Conservation (phyloP, 768 basidiomycete genomes). For the Mycena leptocephala region DNA sequence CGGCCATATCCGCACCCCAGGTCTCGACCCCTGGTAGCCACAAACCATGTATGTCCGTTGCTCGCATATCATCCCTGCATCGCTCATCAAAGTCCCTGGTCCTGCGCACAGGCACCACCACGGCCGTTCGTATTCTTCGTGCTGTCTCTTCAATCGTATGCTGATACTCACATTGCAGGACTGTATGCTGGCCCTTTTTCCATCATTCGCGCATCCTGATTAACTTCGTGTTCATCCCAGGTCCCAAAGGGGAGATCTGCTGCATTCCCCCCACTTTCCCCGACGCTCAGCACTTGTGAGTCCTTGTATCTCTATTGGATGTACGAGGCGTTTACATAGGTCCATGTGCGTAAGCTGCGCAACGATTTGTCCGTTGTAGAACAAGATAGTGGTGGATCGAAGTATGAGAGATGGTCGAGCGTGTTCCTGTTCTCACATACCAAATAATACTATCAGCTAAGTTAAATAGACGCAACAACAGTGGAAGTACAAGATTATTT, state of each 20-base stretch:
- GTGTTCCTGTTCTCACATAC: no score
- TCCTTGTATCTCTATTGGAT: slow-evolving; percentile 3
- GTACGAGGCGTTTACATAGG: slow-evolving; percentile 1
- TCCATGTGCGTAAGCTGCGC: not conserved
- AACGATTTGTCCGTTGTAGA: no score
- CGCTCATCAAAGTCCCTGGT: not conserved
- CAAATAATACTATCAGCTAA: no score
- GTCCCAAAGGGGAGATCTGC: slow-evolving; percentile 6
- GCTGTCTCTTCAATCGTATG: not conserved
- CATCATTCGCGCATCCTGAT: not conserved
- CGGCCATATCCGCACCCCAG: slow-evolving; percentile 3
- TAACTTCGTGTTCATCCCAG: slow-evolving; percentile 9
- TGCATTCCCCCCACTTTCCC: slow-evolving; percentile 10
- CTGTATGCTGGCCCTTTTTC: not conserved
- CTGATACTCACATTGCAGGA: slow-evolving; percentile 3
- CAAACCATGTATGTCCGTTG: not conserved
- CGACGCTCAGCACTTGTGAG: slow-evolving; percentile 9
- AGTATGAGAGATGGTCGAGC: no score
- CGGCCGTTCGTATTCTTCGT: slow-evolving; percentile 7
- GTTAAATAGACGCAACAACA: no score
- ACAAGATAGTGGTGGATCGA: no score
- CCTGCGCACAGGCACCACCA: slow-evolving; percentile 6
- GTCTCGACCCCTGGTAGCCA: slow-evolving; percentile 1
- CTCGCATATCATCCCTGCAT: slow-evolving; percentile 1
- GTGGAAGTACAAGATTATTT: no score